Evolutionary conservation across 208 protist genomes (phyloP).

Genomic region (Novymonas esmeraldas): DNA sequence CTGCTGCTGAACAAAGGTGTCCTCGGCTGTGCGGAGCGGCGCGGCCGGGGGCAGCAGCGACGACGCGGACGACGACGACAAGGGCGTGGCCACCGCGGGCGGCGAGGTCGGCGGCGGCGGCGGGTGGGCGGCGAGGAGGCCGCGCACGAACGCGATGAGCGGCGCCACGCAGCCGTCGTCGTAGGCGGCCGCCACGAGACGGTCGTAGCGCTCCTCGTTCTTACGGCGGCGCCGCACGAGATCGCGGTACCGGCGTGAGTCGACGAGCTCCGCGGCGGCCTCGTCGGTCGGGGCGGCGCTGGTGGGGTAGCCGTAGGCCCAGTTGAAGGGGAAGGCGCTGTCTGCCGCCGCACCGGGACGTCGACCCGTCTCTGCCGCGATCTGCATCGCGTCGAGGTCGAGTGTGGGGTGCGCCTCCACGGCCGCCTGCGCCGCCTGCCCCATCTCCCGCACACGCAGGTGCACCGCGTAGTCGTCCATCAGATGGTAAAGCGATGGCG

Average conservation of each 20-base stretch:
- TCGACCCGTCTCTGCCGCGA: conserved; percentile 31
- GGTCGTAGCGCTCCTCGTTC: conserved; percentile 35
- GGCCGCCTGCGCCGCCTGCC: conserved; percentile 27
- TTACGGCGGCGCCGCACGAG: conserved; percentile 30
- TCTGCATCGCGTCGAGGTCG: conserved; percentile 23
- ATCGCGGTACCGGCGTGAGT: conserved; percentile 5
- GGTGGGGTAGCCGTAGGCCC: conserved; percentile 30
- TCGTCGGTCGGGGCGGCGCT: conserved; percentile 23
- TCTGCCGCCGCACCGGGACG: conserved; percentile 20
- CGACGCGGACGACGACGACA: neutral
- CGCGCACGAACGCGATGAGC: conserved; percentile 45
- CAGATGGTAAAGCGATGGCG: conserved; percentile 40
- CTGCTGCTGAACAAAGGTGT: conserved; percentile 20
- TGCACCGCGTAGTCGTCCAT: conserved; percentile 50
- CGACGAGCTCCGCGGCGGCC: conserved; percentile 9
- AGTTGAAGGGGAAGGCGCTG: conserved; percentile 35
- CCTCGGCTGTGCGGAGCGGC: conserved; percentile 4
- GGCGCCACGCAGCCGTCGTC: conserved; percentile 50
- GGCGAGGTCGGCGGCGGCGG: conserved; percentile 11
- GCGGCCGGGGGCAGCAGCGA: neutral
- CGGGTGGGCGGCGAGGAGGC: conserved; percentile 27
- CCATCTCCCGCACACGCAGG: conserved; percentile 42
- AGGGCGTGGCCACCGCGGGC: neutral
- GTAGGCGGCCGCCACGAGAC: conserved; percentile 58
- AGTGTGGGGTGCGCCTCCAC: conserved; percentile 21